Evolutionary conservation across 768 basidiomycete genomes (phyloP), one percentile per base, ranked within the genome.

Genomic region (Serendipita sp.): DNA sequence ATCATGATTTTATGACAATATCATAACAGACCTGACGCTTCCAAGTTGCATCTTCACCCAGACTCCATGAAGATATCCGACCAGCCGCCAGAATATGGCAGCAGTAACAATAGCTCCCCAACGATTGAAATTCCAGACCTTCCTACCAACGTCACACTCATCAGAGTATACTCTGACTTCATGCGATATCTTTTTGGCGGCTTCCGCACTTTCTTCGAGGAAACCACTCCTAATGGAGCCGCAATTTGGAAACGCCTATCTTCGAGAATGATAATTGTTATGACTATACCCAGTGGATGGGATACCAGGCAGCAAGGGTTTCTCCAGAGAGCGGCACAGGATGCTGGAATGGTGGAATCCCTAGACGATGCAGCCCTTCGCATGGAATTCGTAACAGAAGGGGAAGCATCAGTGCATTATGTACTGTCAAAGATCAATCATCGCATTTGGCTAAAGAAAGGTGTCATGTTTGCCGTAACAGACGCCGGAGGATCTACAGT

Each of bases 271-370:
- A 74, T 80, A 28, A 79, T 77, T 62, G 73, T 81, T 17, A 71
- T 80, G 48, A 74, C 75, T 56, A 77, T 79, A 67, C 76, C 77
- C 1, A 78, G 77, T 63, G 77, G 79, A 31, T 79, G 78, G 79
- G 77, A 75, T 64, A 75, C 75, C 3, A 69, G 70, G 0, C 75
- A 79, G 50, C 79, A 80, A 65, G 65, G 67, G 2, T 72, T 76
- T 50, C 76, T 80, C 64, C 70, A 78, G 42, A 70, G 69, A 17
- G 79, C 79, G 13, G 78, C 77, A 0, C 68, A 78, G 9, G 62
- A 69, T 50, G 79, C 77, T 5, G 72, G 74, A 7, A 69, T 79
- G 0, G 68, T 79, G 13, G 17, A 28, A 0, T n/a, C 11, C 17
- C 50, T 22, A 4, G 31, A 58, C 30, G 22, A 26, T n/a, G 22